A percentile compares a stretch with the other conserved stretches of the same genome.
These are phyloP conservation scores for Cutaneotrichosporon cutaneum DNA, from an alignment of 1,284 basidiomycete species.

Conservation along the genomic window DNA sequence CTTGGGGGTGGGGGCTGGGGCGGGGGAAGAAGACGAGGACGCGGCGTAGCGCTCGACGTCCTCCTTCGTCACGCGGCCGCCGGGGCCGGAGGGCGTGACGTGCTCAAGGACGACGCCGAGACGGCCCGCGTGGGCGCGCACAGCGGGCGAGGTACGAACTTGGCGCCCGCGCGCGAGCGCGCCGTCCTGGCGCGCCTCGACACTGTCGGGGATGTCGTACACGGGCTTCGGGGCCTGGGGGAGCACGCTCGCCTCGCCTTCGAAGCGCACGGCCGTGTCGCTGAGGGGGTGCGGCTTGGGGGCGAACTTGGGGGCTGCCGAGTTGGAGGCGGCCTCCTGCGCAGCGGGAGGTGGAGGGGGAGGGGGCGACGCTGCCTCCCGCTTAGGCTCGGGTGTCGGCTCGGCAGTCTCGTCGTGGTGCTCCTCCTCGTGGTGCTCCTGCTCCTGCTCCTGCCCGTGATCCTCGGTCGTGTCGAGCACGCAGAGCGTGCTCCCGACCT, in stretches of 20 bases:
- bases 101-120: slow-evolving; percentile 43
- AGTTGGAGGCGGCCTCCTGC: background rate
- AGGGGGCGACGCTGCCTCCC: background rate
- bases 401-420: too few species aligned
- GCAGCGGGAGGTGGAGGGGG: background rate
- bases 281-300: slow-evolving; percentile 22
- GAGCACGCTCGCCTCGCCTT: slow-evolving; percentile 43
- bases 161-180: slow-evolving; percentile 16
- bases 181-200: slow-evolving; percentile 20
- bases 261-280: slow-evolving; percentile 32
- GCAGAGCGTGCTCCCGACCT: slow-evolving; percentile 80
- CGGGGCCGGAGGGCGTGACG: slow-evolving; percentile 61
- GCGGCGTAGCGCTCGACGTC: slow-evolving; percentile 55
- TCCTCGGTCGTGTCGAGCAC: slow-evolving; percentile 61
- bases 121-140: slow-evolving; percentile 38
- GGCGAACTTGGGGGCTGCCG: slow-evolving; percentile 12
- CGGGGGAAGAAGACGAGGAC: slow-evolving; percentile 3
- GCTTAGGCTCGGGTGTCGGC: background rate
- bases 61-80: slow-evolving; percentile 65
- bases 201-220: slow-evolving; percentile 16
- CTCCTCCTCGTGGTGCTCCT: slow-evolving; percentile 9
- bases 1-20: slow-evolving; percentile 4
- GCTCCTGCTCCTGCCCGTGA: slow-evolving; percentile 16
- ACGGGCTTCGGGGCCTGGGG: slow-evolving; percentile 27
- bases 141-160: slow-evolving; percentile 42